Percentiles rank a stretch among this genome's conserved stretches.
Evolutionary conservation across 1,284 basidiomycete genomes (phyloP).

Genomic region (Papiliotrema fonsecae): DNA sequence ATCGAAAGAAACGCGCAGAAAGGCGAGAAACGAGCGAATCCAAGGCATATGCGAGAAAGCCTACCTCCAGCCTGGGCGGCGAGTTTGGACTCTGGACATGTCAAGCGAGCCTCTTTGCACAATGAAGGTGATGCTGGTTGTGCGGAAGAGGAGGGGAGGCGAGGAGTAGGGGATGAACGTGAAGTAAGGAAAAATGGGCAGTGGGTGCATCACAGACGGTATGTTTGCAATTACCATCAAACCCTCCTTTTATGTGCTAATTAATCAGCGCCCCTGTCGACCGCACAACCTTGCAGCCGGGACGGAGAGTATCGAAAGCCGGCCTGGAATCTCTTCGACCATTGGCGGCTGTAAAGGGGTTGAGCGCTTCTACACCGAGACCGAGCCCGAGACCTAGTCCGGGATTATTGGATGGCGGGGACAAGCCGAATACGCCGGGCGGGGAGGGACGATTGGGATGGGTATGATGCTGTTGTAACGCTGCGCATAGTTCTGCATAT

Average conservation of each 20-base stretch:
- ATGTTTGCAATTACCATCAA: constrained; percentile 29
- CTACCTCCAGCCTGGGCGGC: constrained; percentile 57
- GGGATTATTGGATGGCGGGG: constrained; percentile 3
- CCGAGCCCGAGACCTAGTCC: constrained; percentile 9
- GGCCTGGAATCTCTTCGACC: constrained; percentile 63
- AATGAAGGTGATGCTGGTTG: constrained; percentile 9
- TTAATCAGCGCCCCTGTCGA: constrained; percentile 64
- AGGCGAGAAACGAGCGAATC: constrained; percentile 49
- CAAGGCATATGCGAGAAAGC: constrained; percentile 64
- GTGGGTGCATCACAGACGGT: constrained; percentile 69
- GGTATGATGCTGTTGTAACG: too few species aligned
- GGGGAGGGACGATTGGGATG: constrained; percentile 22
- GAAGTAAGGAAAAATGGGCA: constrained; percentile 80
- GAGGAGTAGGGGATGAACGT: constrained; percentile 24
- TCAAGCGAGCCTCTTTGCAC: constrained; percentile 5
- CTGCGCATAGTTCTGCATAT: too few species aligned
- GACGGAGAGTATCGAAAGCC: constrained; percentile 80
- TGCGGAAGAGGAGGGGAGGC: constrained; percentile 9
- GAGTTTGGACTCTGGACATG: constrained; percentile 18
- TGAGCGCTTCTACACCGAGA: constrained; percentile 5
- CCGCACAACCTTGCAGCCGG: constrained; percentile 75
- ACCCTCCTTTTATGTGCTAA: background rate
- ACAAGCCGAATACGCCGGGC: constrained; percentile 17
- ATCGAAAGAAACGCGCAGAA: constrained; percentile 6
- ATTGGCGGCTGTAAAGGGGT: constrained; percentile 2